Percentiles rank a stretch among this genome's conserved stretches.
phyloP scores from a whole-genome alignment of 495 filamentous ascomycete genomes.

The Neurospora africana region DNA sequence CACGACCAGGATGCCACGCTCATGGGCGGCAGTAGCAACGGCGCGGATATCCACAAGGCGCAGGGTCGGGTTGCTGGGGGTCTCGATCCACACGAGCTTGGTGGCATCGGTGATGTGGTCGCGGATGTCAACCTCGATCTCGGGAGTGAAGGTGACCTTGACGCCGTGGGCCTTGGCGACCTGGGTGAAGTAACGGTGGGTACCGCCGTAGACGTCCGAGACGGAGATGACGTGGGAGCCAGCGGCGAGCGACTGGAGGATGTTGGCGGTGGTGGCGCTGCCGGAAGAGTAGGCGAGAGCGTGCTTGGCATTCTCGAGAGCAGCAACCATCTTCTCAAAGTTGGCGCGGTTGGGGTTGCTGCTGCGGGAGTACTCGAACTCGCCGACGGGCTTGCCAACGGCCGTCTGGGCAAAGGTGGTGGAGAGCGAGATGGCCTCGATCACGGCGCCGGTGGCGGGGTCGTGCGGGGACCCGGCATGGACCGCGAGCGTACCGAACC shows the following conservation, averaged over 20 bases:
- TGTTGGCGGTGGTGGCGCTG: slow-evolving; percentile 83
- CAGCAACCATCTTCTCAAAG: slow-evolving; percentile 84
- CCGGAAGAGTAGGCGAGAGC: slow-evolving; percentile 93
- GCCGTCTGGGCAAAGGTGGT: slow-evolving; percentile 85
- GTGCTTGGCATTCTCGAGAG: slow-evolving; percentile 83
- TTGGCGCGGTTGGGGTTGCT: slow-evolving; percentile 90
- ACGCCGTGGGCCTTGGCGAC: slow-evolving; percentile 93
- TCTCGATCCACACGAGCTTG: slow-evolving; percentile 96
- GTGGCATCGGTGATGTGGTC: slow-evolving; percentile 79
- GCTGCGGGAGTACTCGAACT: slow-evolving; percentile 83
- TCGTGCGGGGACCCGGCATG: slow-evolving; percentile 89
- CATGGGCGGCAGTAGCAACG: slow-evolving; percentile 71
- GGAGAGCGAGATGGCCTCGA: slow-evolving; percentile 87
- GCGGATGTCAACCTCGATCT: slow-evolving; percentile 77
- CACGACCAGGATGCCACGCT: slow-evolving; percentile 84
- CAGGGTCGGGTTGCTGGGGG: slow-evolving; percentile 87
- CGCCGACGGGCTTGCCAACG: slow-evolving; percentile 75
- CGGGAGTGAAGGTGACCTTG: slow-evolving; percentile 82
- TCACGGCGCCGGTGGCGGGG: slow-evolving; percentile 85
- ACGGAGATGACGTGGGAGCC: slow-evolving; percentile 94
- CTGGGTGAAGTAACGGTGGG: slow-evolving; percentile 97
- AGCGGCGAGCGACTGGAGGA: slow-evolving; percentile 83
- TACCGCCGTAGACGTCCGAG: slow-evolving; percentile 95
- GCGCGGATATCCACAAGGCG: slow-evolving; percentile 82
- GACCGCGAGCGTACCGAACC: slow-evolving; percentile 87